phyloP scores from a whole-genome alignment of 2,329 filamentous ascomycete genomes.

The Hortaea werneckii region DNA sequence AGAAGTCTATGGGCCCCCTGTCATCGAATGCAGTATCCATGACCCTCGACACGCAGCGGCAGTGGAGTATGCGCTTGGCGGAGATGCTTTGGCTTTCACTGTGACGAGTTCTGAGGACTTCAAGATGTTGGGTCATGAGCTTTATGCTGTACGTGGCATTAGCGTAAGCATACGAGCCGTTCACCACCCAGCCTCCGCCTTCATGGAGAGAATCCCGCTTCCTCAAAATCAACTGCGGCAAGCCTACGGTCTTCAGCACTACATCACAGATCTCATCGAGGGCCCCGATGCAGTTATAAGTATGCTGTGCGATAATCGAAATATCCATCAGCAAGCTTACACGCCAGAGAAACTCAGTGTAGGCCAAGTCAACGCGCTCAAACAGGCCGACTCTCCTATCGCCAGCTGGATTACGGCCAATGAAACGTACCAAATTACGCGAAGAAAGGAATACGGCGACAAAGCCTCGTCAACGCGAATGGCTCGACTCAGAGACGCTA shows the following conservation, averaged over 20 bases:
- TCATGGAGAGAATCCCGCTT: slow-evolving; percentile 42
- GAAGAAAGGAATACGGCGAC: slow-evolving; percentile 71
- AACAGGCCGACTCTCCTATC: slow-evolving; percentile 38
- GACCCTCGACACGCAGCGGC: slow-evolving; percentile 55
- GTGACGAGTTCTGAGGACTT: slow-evolving; percentile 68
- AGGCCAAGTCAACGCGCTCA: slow-evolving; percentile 55
- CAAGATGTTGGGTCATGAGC: slow-evolving; percentile 55
- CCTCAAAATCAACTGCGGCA: slow-evolving; percentile 42
- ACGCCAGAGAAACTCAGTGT: slow-evolving; percentile 53
- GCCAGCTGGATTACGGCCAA: slow-evolving; percentile 59
- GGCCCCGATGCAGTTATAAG: slow-evolving; percentile 77
- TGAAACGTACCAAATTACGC: slow-evolving; percentile 53
- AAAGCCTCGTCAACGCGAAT: slow-evolving; percentile 61
- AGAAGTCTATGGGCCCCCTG: slow-evolving; percentile 69
- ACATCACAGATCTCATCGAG: slow-evolving; percentile 65
- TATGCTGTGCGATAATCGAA: slow-evolving; percentile 71
- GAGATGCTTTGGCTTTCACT: slow-evolving; percentile 56
- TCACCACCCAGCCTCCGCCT: slow-evolving; percentile 43
- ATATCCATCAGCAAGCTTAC: slow-evolving; percentile 59
- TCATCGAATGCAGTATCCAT: slow-evolving; percentile 70
- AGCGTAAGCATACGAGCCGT: slow-evolving; percentile 62
- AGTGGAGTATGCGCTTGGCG: slow-evolving; percentile 48
- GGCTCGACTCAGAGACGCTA: slow-evolving; percentile 49
- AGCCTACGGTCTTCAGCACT: slow-evolving; percentile 68
- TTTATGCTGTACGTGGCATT: slow-evolving; percentile 57